These are phyloP conservation scores for Cryptococcus amylolentus DNA, from an alignment of 1,284 basidiomycete species.

Conservation along the genomic window DNA sequence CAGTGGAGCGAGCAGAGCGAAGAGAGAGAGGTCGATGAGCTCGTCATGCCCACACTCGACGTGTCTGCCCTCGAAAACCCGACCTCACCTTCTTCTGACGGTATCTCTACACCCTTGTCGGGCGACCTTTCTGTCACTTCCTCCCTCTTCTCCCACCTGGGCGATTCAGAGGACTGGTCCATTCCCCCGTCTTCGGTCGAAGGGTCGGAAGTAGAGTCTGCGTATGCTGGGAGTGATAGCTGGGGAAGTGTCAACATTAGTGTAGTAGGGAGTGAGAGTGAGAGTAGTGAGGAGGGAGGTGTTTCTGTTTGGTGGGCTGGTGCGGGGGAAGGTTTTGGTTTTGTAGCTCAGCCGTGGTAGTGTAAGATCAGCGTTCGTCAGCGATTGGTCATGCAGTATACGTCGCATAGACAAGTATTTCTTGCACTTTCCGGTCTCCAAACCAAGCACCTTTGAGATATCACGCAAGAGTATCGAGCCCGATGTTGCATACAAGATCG, in stretches of 20 bases:
- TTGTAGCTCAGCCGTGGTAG: conserved; percentile 24
- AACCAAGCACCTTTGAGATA: too few species aligned
- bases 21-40: conserved; percentile 2
- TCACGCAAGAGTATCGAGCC: too few species aligned
- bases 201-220: conserved; percentile 27
- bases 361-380: background rate
- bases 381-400: background rate
- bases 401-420: too few species aligned
- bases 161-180: conserved; percentile 15
- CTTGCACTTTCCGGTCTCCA: too few species aligned
- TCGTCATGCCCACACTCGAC: conserved; percentile 37
- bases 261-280: background rate
- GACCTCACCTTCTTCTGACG: conserved; percentile 1
- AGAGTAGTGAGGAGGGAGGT: conserved; percentile 1
- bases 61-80: conserved; percentile 7
- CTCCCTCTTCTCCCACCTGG: conserved; percentile 10
- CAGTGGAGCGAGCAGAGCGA: conserved; percentile 14
- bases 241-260: conserved; percentile 2
- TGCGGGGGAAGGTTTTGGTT: conserved; percentile 26
- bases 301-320: conserved; percentile 22
- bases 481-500: background rate
- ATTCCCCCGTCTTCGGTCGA: conserved; percentile 27
- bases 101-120: conserved; percentile 1
- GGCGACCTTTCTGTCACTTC: background rate
- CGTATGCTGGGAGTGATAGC: conserved; percentile 8